Evolutionary conservation across 805 yeast genomes (phyloP), one percentile per base, ranked within the genome.

Genomic region (Lipomyces spencermartinsiae): DNA sequence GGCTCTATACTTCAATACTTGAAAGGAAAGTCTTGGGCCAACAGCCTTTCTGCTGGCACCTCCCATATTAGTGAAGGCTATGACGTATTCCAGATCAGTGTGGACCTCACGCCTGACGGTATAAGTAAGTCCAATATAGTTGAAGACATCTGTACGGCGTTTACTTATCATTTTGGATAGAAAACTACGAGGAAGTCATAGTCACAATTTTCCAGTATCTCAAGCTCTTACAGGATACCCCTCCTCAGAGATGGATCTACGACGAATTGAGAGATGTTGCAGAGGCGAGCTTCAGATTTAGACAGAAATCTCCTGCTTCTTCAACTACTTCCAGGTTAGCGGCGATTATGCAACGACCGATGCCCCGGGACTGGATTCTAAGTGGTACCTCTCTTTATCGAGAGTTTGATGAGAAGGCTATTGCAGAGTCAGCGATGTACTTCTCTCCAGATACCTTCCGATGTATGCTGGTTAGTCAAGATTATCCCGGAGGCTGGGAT

Each of bases 91-190:
- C 80, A 85, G n/a, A 79, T 92, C 49, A 89, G 87, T 65, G 80
- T 92, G 56, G 96, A 91, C 63, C 83, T 94, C 64, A 93, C 98
- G 1, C 85, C 87, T 10, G 80, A 81, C 19, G 98, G 98, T 3
- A 65, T 80, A 55, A 74, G 56, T 53, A 53, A 25, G 56, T 53
- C n/a, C n/a, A n/a, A 70, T 46, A 9, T 35, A 34, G 19, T 2
- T 5, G 8, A 35, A 43, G 22, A n/a, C 2, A 16, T 43, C 49
- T 16, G 22, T 43, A 43, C 1, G 4, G 10, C 10, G 25, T 9
- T n/a, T 7, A 16, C 58, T 55, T n/a, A 55, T 55, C 19, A 31
- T 58, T n/a, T 33, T 25, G 35, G 12, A 53, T 53, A 53, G 56
- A 71, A 3, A 80, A 90, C 70, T 89, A 92, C 82, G 81, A 87